Evolutionary conservation across 2,329 filamentous ascomycete species (phyloP), one percentile per base, ranked within the genome.

Genomic region (Pseudogymnoascus sp.): DNA sequence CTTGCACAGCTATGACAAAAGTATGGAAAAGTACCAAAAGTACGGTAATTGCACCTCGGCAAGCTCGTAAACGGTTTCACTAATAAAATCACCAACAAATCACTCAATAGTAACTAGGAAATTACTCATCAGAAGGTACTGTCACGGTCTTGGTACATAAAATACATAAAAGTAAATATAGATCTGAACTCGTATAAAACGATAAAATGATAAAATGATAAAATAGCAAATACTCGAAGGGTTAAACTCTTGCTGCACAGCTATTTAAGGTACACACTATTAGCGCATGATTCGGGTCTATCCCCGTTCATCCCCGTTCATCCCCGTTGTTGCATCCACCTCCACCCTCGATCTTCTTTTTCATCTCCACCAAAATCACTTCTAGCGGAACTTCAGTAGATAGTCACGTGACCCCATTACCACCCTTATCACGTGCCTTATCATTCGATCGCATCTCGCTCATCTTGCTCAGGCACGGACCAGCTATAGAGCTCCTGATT

Each of bases 31-130:
- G 36, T 39, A 39, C 36, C 21, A 21, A 21, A 31, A 42, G 37
- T 39, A 16, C 37, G 31, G 31, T 16, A n/a, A n/a, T 16, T 51
- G 21, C 8, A n/a, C 12, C 21, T 14, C 16, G 14, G 45, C 45
- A 21, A 54, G 26, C 47, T 57, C 47, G 47, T 57, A 34, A 57
- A 57, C n/a, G 14, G 47, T 57, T 57, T 57, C 47, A 57, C 47
- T 18, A 57, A 18, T 7, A 51, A 29, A 26, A 29, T 29, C 7
- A 12, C 12, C 5, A 4, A 31, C 29, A 31, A 31, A 31, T 31
- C 29, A 31, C 29, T 11, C 29, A 31, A 10, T 10, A 11, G 8
- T 11, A 10, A 10, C 29, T 10, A 31, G 29, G 29, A 31, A 31
- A 39, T 7, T 39, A 39, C 37, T 39, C 37, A 34, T 34, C 14